Percentiles rank a stretch among this genome's conserved stretches.
phyloP scores from a whole-genome alignment of 2,329 filamentous ascomycete genomes.

The Aspergillus felis region DNA sequence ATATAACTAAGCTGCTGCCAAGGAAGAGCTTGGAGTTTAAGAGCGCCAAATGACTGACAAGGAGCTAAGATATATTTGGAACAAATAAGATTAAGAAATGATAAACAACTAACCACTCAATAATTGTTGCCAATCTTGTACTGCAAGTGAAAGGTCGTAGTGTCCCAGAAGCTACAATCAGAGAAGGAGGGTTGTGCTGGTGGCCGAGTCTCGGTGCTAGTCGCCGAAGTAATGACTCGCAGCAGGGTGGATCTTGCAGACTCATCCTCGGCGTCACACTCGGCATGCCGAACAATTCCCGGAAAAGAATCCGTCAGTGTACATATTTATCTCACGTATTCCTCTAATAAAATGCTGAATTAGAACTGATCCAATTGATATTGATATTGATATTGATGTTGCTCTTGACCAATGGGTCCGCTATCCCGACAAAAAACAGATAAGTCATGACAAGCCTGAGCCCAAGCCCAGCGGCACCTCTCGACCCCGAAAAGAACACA shows the following conservation, averaged over 20 bases:
- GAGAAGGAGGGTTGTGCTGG: too few species aligned
- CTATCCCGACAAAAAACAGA: not conserved
- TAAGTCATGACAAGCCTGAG: conserved; percentile 13
- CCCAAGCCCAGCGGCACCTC: conserved; percentile 11
- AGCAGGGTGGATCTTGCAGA: not conserved
- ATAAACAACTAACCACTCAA: too few species aligned
- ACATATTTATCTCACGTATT: conserved; percentile 1
- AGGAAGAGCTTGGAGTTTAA: not conserved
- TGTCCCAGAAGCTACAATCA: too few species aligned
- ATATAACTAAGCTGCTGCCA: too few species aligned
- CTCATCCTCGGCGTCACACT: conserved; percentile 11
- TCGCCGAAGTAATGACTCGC: not conserved
- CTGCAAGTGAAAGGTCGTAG: too few species aligned
- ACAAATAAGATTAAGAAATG: too few species aligned
- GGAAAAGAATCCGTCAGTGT: conserved; percentile 7
- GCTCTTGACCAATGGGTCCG: not conserved
- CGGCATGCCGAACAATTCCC: conserved; percentile 10
- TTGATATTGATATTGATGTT: not conserved
- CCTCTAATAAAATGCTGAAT: not conserved
- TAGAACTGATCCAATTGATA: not conserved
- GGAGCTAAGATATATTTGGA: too few species aligned
- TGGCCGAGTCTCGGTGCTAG: not conserved
- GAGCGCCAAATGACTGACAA: too few species aligned
- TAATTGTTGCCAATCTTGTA: too few species aligned
- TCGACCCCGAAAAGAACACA: conserved; percentile 13